Base-by-base conservation (phyloP, 108 stramenopile genomes). In the Phaeodactylum tricornutum region DNA sequence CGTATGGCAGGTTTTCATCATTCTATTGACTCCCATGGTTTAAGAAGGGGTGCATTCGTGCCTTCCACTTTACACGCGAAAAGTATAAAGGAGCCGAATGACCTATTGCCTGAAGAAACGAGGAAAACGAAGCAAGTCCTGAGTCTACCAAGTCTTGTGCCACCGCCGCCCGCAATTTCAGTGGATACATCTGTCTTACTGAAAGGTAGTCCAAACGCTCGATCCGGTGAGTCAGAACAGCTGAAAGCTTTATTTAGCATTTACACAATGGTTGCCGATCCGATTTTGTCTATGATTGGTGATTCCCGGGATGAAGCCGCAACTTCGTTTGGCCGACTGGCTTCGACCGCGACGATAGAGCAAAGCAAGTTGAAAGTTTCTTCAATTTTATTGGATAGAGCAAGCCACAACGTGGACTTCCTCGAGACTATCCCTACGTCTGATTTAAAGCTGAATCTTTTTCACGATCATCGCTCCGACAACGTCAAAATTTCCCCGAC, bases 111-210 rank as follows among this genome's bases (percentile, higher is more conserved):
- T 17, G 20, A 23, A 24, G n/a, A n/a, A n/a, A n/a, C n/a, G n/a
- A n/a, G n/a, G n/a, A 50, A 37, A 29, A 36, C 20, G 55, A 71
- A 59, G 67, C 67, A 27, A 35, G 52, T 64, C 17, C 48, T 86
- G 15, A 66, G 44, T n/a, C 49, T 81, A 57, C 77, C 80, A 42
- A 50, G 72, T 12, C 72, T 27, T 49, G 34, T 50, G 34, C 67
- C 33, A 47, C 73, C 34, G 20, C 46, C 63, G 11, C 74, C 85
- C 24, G 67, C 61, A 15, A 30, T 83, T 9, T 75, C 78, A 4
- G 54, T 87, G n/a, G 79, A 80, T 43, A 77, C 86, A 12, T 62
- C 36, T 15, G 9, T 87, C 22, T 55, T 75, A 14, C 43, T 47
- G 20, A 53, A 44, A 2, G 45, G 40, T 8, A 28, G 60, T 23